Base-by-base conservation (phyloP, 2,329 filamentous ascomycete species). In the Thielaviopsis ethacetica region DNA sequence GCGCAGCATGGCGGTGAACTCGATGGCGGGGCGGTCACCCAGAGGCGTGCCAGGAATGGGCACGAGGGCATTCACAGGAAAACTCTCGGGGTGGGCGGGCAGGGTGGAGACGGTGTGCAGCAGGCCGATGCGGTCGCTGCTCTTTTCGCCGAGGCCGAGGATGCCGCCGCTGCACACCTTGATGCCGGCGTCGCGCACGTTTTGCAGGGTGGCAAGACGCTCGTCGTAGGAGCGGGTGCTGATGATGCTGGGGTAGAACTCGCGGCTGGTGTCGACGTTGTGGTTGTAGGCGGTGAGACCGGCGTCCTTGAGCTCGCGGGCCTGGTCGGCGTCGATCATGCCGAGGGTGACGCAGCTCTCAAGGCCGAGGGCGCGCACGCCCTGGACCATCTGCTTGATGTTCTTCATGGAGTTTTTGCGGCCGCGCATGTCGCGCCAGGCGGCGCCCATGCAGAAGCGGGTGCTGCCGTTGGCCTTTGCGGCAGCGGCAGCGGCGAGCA, bases 211-310 rank as follows among this genome's bases (percentile, higher is more conserved):
- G 67, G 83, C 76, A 50, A 95, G 75, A 1, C 90, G 83, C 74
- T 95, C 90, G 66, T 95, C 90, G 71, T 95, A 95, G 7, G 81
- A 84, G 44, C 90, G 78, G 0, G 90, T 95, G 0, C 88, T 86
- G 70, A 95, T 95, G 66, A 95, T 79, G 47, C 78, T 84, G 0
- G 90, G 88, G 68, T 95, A 95, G 71, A 89, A 89, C 73, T 95
- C 90, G 64, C 90, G 80, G 59, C 84, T 89, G 1, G 90, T 95
- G 72, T 95, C 90, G 63, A 95, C 78, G 68, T 95, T 95, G 76
- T 95, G 90, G 73, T 95, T 95, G 72, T 95, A 95, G 0, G 90
- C 90, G 17, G 90, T 95, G 65, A 95, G 72, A 0, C 90, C 90
- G 0, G 89, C 90, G 1, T 82, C 82, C 68, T 89, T 90, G 63